phyloP scores from a whole-genome alignment of 225 moss, liverwort and hornwort genomes.

The Ulota crispa region DNA sequence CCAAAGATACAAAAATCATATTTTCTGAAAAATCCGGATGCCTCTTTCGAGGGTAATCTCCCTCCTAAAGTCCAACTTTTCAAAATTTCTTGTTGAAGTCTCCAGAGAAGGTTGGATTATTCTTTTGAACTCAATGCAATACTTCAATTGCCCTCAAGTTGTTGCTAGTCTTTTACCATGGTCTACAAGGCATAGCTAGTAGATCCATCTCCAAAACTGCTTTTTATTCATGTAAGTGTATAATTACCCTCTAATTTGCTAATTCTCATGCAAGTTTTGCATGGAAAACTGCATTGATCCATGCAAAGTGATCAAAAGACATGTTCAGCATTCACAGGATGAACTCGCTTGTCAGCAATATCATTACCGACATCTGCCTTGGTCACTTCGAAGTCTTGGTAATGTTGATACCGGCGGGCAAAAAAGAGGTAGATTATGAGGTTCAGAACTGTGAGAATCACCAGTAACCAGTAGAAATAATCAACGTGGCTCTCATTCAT shows the following conservation, averaged over 20 bases:
- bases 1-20: no score
- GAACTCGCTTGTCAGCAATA: background rate
- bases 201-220: no score
- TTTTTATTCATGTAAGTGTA: no score
- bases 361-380: background rate
- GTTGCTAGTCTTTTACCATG: no score
- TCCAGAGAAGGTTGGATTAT: no score
- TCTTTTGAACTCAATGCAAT: no score
- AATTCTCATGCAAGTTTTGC: background rate
- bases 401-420: background rate
- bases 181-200: no score
- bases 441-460: background rate
- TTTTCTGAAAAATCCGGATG: no score
- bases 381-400: rapidly evolving
- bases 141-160: no score
- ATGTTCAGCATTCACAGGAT: background rate
- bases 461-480: conserved; percentile 38
- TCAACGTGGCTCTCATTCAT: conserved; percentile 14
- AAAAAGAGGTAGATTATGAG: background rate
- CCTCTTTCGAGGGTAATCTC: no score
- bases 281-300: background rate
- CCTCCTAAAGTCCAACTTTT: no score
- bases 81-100: no score
- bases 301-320: background rate
- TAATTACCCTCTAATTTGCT: background rate